Conservation (phyloP, 805 yeast species). For the Zygosaccharomyces bisporus region DNA sequence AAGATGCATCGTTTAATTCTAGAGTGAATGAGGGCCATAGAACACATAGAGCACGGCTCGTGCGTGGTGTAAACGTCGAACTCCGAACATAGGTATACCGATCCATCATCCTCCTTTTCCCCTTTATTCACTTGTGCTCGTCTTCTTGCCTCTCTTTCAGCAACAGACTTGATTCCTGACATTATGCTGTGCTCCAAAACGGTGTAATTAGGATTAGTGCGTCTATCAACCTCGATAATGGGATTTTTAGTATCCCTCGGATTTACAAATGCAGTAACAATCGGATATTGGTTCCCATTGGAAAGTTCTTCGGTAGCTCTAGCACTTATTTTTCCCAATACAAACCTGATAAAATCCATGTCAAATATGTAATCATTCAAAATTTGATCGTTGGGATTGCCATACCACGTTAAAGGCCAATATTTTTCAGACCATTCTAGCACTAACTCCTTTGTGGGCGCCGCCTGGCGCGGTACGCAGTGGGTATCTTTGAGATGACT, state of each 20-base stretch:
- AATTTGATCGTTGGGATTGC: conserved; percentile 75
- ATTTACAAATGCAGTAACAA: conserved; percentile 62
- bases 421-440: conserved; percentile 57
- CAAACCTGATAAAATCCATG: conserved; percentile 39
- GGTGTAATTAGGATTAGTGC: conserved; percentile 36
- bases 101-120: conserved; percentile 11
- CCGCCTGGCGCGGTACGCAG: conserved; percentile 58
- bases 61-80: conserved; percentile 82
- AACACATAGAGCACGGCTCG: conserved; percentile 96
- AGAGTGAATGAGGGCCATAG: conserved; percentile 94
- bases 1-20: conserved; percentile 69
- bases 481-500: conserved; percentile 19
- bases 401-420: conserved; percentile 96
- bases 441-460: conserved; percentile 66
- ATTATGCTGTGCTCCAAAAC: conserved; percentile 74
- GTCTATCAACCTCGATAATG: conserved; percentile 39
- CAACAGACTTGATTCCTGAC: conserved; percentile 63
- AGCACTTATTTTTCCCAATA: conserved; percentile 32
- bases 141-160: conserved; percentile 47
- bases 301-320: conserved; percentile 21
- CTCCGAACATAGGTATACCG: conserved; percentile 66
- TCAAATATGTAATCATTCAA: conserved; percentile 54
- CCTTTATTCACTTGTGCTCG: conserved; percentile 26
- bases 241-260: conserved; percentile 42
- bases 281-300: conserved; percentile 37